Percentiles rank a stretch among this genome's conserved stretches.
phyloP scores from a whole-genome alignment of 805 yeast genomes.

The Candida maris region DNA sequence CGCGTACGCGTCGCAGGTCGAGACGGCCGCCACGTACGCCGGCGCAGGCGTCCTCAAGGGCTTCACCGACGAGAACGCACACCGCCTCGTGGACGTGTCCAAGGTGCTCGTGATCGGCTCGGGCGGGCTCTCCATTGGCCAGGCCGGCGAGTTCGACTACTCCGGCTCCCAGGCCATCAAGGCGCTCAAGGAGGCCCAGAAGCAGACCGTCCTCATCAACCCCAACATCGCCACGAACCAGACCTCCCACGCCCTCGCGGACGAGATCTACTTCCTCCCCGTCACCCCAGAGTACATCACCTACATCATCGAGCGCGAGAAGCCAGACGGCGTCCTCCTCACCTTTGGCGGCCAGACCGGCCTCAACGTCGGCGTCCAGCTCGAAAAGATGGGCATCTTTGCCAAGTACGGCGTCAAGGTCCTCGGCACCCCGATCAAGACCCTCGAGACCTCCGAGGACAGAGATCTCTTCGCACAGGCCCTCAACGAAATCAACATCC shows the following conservation, averaged over 20 bases:
- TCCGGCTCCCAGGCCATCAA: conserved; percentile 97
- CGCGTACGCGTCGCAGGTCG: conserved; percentile 23
- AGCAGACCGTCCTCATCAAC: conserved; percentile 79
- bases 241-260: conserved; percentile 92
- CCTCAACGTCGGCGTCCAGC: conserved; percentile 89
- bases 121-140: conserved; percentile 96
- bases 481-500: conserved; percentile 88
- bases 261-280: conserved; percentile 91
- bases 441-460: conserved; percentile 95
- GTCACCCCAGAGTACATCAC: conserved; percentile 96
- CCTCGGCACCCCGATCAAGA: conserved; percentile 94
- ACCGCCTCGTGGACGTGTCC: conserved; percentile 72
- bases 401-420: conserved; percentile 90
- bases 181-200: conserved; percentile 88
- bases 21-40: conserved; percentile 42
- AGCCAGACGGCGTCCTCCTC: conserved; percentile 91
- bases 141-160: conserved; percentile 97
- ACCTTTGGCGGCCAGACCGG: conserved; percentile 99
- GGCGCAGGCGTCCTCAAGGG: conserved; percentile 59
- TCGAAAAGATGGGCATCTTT: conserved; percentile 92
- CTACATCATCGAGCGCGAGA: conserved; percentile 91
- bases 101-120: conserved; percentile 93
- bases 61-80: conserved; percentile 57
- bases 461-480: conserved; percentile 96
- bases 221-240: conserved; percentile 97